Conservation (phyloP, 768 basidiomycete genomes). For the Lentinula boryana region DNA sequence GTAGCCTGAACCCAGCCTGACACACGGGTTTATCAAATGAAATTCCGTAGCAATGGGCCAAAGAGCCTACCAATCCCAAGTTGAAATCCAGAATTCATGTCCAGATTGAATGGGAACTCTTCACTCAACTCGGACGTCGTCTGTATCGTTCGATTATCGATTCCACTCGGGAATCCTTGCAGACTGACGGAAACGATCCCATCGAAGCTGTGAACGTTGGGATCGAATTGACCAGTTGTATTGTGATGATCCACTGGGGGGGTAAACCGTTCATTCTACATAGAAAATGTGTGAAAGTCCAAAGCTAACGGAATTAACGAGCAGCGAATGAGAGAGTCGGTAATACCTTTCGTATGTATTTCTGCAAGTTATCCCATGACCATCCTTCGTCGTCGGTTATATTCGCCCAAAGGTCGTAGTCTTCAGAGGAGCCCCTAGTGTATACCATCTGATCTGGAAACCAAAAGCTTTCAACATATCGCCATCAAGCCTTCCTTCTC, state of each 20-base stretch:
- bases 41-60: not conserved
- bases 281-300: not conserved
- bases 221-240: conserved; percentile 20
- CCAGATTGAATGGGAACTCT: conserved; percentile 24
- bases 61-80: conserved; percentile 22
- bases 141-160: conserved; percentile 15
- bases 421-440: conserved; percentile 20
- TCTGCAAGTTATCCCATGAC: conserved; percentile 21
- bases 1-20: conserved; percentile 21
- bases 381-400: conserved; percentile 22
- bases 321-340: not conserved
- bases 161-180: conserved; percentile 14
- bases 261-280: conserved; percentile 21
- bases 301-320: not conserved
- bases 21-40: not conserved
- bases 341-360: conserved; percentile 19
- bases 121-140: conserved; percentile 16
- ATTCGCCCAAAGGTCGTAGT: conserved; percentile 18
- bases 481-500: too few species aligned
- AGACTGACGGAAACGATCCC: conserved; percentile 22
- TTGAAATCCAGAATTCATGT: conserved; percentile 23
- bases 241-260: conserved; percentile 23
- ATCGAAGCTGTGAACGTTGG: conserved; percentile 18
- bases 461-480: too few species aligned
- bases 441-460: conserved; percentile 18